Evolutionary conservation across 2,329 filamentous ascomycete species (phyloP), one percentile per base, ranked within the genome.

Genomic region (Thielaviopsis euricoi): DNA sequence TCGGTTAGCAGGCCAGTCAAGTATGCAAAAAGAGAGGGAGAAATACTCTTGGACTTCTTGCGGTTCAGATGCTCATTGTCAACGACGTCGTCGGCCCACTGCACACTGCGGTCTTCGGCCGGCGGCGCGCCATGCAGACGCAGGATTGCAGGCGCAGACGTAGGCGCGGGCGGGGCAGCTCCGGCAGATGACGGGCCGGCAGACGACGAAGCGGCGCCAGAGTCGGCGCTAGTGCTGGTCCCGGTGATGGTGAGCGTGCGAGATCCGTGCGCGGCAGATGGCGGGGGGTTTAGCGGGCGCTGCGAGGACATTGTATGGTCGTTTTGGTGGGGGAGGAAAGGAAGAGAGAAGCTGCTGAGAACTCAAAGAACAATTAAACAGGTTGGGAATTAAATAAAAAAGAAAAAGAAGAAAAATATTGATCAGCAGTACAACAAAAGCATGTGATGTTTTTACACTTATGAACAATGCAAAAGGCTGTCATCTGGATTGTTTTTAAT

Each of bases 11-110:
- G n/a, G n/a, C n/a, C 6, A 26, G 2, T n/a, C 3, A 2, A 17
- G 5, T 52, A 4, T 33, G 15, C 7, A 52, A 13, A 52, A 52
- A 13, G 40, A 13, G 23, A 25, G 25, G 13, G 17, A 6, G 10
- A 49, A n/a, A n/a, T 70, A 91, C 89, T 87, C 81, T 98, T 98
- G 19, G 88, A 95, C 63, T 82, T 91, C 74, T 97, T 98, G 71
- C 87, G 87, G 7, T 89, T 89, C 69, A 97, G 78, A 3, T 89
- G 89, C 71, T 98, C 93, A 67, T 98, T 98, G 71, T 98, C 90
- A 2, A 98, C 77, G 6, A 96, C 90, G 66, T 88, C 86, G 66
- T 93, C 87, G 6, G 89, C 89, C 93, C 93, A 98, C 69, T 87
- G 84, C 58, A 98, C 93, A 53, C 81, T 82, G 56, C 84, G 77